phyloP scores from a whole-genome alignment of 2,329 filamentous ascomycete species.

The Sporothrix luriei region DNA sequence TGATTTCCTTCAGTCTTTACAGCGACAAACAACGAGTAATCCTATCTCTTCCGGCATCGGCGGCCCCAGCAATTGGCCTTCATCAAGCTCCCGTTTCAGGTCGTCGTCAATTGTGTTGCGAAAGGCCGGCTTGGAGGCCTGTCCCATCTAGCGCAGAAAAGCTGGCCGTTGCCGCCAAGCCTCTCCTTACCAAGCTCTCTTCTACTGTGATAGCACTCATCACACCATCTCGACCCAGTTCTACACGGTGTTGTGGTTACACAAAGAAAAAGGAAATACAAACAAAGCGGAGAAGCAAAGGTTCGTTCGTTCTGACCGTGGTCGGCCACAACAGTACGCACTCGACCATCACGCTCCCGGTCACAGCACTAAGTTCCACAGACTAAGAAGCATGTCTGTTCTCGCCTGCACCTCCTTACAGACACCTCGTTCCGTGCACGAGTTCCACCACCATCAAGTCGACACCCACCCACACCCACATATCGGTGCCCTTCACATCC shows the following conservation, averaged over 20 bases:
- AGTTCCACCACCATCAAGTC: neutral
- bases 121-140: neutral
- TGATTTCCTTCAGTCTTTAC: neutral
- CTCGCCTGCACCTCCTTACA: neutral
- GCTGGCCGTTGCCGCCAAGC: neutral
- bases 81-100: neutral
- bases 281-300: neutral
- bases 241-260: neutral
- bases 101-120: neutral
- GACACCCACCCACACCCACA: neutral
- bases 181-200: neutral
- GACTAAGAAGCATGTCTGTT: constrained; percentile 13
- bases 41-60: constrained; percentile 12
- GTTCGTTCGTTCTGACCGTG: neutral
- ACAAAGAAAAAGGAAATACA: neutral
- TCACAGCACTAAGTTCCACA: constrained; percentile 1
- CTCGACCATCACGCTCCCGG: neutral
- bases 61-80: neutral
- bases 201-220: neutral
- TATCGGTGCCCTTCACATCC: neutral
- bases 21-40: neutral
- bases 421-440: constrained; percentile 2
- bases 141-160: neutral
- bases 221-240: neutral
- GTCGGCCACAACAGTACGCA: neutral